Percentiles rank a stretch among this genome's conserved stretches.
Conservation (phyloP, 2,329 filamentous ascomycete species). For the Apiospora sp. region DNA sequence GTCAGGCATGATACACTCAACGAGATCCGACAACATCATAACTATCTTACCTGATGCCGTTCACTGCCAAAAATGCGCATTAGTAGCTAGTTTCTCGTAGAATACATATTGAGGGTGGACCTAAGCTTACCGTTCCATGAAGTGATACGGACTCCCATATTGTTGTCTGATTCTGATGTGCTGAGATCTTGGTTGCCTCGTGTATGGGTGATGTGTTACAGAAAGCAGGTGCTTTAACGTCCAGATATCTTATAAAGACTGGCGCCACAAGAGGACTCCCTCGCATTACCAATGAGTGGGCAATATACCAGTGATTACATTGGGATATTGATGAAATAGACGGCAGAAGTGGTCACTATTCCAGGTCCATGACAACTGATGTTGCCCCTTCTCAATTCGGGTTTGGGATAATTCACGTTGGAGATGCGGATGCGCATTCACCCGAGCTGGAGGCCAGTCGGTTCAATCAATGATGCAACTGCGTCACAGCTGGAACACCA, state of each 20-base stretch:
- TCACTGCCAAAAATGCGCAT: slow-evolving; percentile 60
- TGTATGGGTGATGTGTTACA: not conserved
- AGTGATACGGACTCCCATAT: slow-evolving; percentile 81
- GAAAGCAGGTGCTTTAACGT: not conserved
- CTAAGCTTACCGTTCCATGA: slow-evolving; percentile 78
- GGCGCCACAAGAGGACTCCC: not conserved
- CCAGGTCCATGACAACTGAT: not conserved
- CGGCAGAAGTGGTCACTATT: not conserved
- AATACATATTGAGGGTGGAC: not conserved
- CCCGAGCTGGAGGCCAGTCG: not conserved
- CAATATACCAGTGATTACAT: not conserved
- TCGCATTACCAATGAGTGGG: not conserved
- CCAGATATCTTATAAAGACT: not conserved
- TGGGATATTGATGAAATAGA: not conserved
- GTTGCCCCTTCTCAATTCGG: not conserved
- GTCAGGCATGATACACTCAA: slow-evolving; percentile 28
- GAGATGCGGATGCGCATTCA: not conserved
- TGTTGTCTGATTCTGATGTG: slow-evolving; percentile 31
- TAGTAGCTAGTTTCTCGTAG: slow-evolving; percentile 32
- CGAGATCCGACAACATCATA: not conserved
- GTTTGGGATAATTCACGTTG: not conserved
- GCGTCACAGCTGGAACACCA: not conserved
- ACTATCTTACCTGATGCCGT: slow-evolving; percentile 74
- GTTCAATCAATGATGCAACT: slow-evolving; percentile 9
- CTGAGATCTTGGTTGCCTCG: not conserved